Evolutionary conservation across 208 protist species (phyloP), one percentile per base, ranked within the genome.

Genomic region (Naegleria gruberi): DNA sequence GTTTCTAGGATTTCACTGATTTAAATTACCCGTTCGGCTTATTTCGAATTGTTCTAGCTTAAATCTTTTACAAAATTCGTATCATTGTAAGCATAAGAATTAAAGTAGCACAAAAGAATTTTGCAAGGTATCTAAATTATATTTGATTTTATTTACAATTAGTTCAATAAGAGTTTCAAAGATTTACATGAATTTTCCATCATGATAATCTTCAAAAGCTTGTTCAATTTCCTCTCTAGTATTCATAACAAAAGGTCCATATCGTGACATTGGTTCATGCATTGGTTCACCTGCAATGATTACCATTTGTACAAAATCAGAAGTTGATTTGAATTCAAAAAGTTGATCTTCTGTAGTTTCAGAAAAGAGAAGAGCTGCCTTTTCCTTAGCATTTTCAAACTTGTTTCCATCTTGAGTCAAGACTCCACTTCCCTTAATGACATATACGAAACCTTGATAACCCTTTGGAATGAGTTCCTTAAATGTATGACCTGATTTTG

Each of bases 211-310:
- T 0, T 51, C 81, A 82, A 97, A 96, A 81, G 95, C 96, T 91
- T 98, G 92, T 55, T 90, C 4, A 90, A 98, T 96, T 91, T 98
- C 96, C 55, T 95, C 93, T 57, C 94, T 83, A n/a, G 96, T 98
- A 93, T 96, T 97, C 95, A 97, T 97, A 84, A 98, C 96, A 89
- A 98, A 98, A 30, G 97, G 97, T 26, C 97, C 97, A 90, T 97
- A 93, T 91, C 94, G 92, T 55, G 94, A 95, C 15, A 98, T 94
- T 17, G 96, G 96, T 92, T 98, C 97, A 26, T 94, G 93, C 15
- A 87, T 44, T 34, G 95, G 94, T 81, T 81, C 45, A 5, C 92
- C 94, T 3, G 91, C 92, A 4, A 96, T 37, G 3, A 96, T 2
- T 94, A 30, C 51, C 93, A 94, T 40, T 82, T 81, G 45, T n/a